Conservation (phyloP, 495 filamentous ascomycete species). For the Neurospora sp. region DNA sequence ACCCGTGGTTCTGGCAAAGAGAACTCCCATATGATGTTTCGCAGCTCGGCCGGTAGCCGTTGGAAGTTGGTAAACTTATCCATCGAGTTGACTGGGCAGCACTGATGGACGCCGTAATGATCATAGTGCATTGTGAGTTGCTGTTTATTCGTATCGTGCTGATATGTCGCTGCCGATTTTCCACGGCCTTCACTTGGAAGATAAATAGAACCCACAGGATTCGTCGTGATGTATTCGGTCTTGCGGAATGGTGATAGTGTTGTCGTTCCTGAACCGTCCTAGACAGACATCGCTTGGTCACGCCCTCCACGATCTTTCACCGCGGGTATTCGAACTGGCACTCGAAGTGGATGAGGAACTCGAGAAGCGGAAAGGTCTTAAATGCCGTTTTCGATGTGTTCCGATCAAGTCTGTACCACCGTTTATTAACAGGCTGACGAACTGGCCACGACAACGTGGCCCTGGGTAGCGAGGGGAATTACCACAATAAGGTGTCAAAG, state of each 20-base stretch:
- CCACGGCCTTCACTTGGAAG: background rate
- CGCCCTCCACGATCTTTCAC: background rate
- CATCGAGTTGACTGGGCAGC: slow-evolving; percentile 12
- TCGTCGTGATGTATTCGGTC: background rate
- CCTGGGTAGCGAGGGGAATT: background rate
- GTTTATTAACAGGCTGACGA: background rate
- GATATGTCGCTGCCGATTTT: background rate
- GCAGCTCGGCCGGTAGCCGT: slow-evolving; percentile 26
- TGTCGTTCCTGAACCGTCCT: background rate
- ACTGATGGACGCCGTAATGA: slow-evolving; percentile 12
- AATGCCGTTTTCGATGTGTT: background rate
- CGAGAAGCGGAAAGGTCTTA: background rate
- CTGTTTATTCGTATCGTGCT: background rate
- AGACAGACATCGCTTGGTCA: background rate
- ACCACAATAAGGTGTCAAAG: background rate
- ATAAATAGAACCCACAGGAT: slow-evolving; percentile 1
- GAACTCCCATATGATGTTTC: slow-evolving; percentile 34
- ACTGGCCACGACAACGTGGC: background rate
- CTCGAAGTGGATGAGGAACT: background rate
- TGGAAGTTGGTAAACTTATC: slow-evolving; percentile 19
- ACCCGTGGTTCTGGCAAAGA: slow-evolving; percentile 36
- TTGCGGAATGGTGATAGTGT: background rate
- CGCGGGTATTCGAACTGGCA: background rate
- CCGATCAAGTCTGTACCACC: background rate
- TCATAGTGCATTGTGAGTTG: slow-evolving; percentile 14